Conservation (phyloP, 2,329 filamentous ascomycete genomes). For the Aspergillus hortae region DNA sequence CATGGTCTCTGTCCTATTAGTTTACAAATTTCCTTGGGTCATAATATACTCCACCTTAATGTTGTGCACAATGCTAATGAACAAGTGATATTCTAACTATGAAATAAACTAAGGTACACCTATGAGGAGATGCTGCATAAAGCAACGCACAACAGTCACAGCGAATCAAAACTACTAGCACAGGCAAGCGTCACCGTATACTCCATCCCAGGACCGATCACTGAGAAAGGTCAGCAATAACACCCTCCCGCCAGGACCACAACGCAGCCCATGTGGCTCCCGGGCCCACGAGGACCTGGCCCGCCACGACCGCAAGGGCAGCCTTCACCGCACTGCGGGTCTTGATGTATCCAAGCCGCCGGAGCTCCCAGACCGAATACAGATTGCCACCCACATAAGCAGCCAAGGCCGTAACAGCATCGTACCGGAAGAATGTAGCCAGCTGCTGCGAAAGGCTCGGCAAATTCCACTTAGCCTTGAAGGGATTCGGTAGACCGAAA, state of each 20-base stretch:
- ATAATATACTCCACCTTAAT: too few species aligned
- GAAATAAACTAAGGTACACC: too few species aligned
- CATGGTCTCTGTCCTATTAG: too few species aligned
- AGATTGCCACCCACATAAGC: background rate
- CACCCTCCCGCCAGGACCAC: conserved; percentile 2
- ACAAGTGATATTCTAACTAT: too few species aligned
- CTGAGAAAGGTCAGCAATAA: background rate
- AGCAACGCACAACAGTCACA: background rate
- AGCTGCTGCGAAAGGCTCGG: background rate
- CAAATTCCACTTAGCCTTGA: background rate
- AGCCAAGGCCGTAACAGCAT: background rate
- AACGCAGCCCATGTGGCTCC: conserved; percentile 2
- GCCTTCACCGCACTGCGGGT: background rate
- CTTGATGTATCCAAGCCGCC: background rate
- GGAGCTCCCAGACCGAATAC: conserved; percentile 1
- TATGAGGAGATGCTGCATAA: too few species aligned
- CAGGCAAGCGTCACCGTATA: background rate
- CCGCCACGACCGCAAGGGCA: background rate
- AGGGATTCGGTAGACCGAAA: background rate
- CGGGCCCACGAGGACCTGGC: background rate
- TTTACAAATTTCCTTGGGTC: too few species aligned
- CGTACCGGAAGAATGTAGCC: conserved; percentile 1
- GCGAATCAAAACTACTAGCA: background rate
- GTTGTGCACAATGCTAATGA: too few species aligned
- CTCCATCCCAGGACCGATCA: background rate